These are phyloP conservation scores for Linnemannia zychae DNA, from an alignment of 192 early-diverging fungal species.

Conservation along the genomic window DNA sequence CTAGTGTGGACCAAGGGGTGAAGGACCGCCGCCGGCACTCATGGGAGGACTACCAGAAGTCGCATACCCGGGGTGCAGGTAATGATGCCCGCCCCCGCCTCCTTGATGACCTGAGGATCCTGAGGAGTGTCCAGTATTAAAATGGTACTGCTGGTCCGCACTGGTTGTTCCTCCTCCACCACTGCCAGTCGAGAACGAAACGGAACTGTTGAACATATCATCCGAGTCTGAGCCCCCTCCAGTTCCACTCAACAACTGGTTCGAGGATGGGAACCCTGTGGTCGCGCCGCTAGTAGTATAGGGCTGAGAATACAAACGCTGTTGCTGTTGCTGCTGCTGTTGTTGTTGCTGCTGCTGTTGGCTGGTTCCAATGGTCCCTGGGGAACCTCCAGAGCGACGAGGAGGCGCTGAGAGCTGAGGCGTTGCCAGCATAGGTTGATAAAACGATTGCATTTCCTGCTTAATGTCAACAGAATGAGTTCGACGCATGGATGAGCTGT, in stretches of 20 bases:
- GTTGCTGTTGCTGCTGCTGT: not conserved
- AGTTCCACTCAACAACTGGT: conserved; percentile 18
- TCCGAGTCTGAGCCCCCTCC: conserved; percentile 7
- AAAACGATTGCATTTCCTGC: conserved; percentile 39
- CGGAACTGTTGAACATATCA: conserved; percentile 24
- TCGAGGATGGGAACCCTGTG: conserved; percentile 6
- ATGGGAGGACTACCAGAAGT: conserved; percentile 14
- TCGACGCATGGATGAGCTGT: conserved; percentile 9
- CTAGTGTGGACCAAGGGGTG: conserved; percentile 12
- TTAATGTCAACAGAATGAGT: conserved; percentile 42
- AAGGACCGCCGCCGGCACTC: not conserved
- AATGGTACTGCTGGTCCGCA: conserved; percentile 16
- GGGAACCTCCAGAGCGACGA: conserved; percentile 25
- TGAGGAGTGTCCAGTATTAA: conserved; percentile 10
- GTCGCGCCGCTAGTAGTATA: not conserved
- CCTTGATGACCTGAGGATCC: not conserved
- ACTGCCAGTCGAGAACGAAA: conserved; percentile 8
- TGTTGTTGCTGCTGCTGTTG: not conserved
- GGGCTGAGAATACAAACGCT: not conserved
- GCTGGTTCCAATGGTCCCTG: not conserved
- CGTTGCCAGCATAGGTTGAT: conserved; percentile 33
- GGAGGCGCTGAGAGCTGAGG: conserved; percentile 13
- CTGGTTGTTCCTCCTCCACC: not conserved
- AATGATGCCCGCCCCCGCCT: not conserved
- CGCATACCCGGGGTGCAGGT: conserved; percentile 25